Evolutionary conservation across 139 green algal species (phyloP).

Genomic region (Haematococcus lacustris): DNA sequence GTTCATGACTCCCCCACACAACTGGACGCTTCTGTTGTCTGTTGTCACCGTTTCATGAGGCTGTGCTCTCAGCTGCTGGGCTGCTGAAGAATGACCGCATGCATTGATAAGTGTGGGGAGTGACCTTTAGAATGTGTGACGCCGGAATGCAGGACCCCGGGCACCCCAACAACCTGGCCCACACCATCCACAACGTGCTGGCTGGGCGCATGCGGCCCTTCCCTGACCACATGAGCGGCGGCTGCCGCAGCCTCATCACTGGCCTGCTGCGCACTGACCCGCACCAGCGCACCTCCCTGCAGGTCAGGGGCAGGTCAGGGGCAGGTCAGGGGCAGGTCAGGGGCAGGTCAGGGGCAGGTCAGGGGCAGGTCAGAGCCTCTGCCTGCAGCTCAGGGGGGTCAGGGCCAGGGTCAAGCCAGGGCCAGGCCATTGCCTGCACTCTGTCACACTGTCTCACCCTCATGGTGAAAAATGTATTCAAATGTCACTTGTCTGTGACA

Average conservation of each 20-base stretch:
- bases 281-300: constrained; percentile 16
- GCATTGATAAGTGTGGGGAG: neutral
- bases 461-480: neutral
- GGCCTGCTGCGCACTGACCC: constrained; percentile 30
- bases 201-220: constrained; percentile 39
- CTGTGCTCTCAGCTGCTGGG: neutral
- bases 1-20: neutral
- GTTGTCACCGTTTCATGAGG: neutral
- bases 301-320: constrained; percentile 9
- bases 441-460: neutral
- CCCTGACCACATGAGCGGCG: constrained; percentile 18
- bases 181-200: constrained; percentile 55
- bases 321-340: neutral
- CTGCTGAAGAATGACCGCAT: neutral
- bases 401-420: too few species aligned
- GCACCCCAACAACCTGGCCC: constrained; percentile 50
- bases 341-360: too few species aligned
- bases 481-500: neutral
- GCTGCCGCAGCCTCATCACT: constrained; percentile 17
- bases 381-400: too few species aligned
- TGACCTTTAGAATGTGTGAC: constrained; percentile 6
- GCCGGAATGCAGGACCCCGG: constrained; percentile 36
- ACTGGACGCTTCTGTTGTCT: neutral
- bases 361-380: too few species aligned
- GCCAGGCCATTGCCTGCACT: neutral